Conservation (phyloP, 2,329 filamentous ascomycete genomes). For the Xylariales sp. region DNA sequence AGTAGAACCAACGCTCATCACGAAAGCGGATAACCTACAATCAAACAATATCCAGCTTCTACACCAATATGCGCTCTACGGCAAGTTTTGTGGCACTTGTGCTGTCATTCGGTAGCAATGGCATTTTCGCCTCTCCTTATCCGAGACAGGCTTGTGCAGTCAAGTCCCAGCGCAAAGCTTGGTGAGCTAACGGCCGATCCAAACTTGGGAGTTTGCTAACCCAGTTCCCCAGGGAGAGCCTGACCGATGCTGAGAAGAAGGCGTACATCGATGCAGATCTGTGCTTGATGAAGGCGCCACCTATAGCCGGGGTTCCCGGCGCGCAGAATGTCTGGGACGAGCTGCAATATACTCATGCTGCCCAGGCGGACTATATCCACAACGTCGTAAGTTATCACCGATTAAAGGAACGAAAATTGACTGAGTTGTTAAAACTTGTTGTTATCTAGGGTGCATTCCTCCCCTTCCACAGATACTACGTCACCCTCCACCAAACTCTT, state of each 20-base stretch:
- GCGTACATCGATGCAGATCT: slow-evolving; percentile 22
- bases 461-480: slow-evolving; percentile 26
- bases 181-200: slow-evolving; percentile 1
- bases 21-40: no score
- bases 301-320: slow-evolving; percentile 9
- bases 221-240: background rate
- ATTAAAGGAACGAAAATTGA: background rate
- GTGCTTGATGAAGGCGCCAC: slow-evolving; percentile 24
- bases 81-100: background rate
- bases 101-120: background rate
- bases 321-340: slow-evolving; percentile 22
- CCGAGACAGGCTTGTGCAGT: slow-evolving; percentile 5
- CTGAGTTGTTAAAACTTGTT: background rate
- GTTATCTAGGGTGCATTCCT: slow-evolving; percentile 21
- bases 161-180: slow-evolving; percentile 26
- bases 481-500: slow-evolving; percentile 17
- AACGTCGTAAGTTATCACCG: slow-evolving; percentile 11
- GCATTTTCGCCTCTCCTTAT: background rate
- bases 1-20: background rate
- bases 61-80: background rate
- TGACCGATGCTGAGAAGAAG: slow-evolving; percentile 20
- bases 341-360: slow-evolving; percentile 19
- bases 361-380: slow-evolving; percentile 23
- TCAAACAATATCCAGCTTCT: background rate
- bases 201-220: background rate